Conservation (phyloP, 805 yeast genomes). For the Schwanniomyces polymorphus region DNA sequence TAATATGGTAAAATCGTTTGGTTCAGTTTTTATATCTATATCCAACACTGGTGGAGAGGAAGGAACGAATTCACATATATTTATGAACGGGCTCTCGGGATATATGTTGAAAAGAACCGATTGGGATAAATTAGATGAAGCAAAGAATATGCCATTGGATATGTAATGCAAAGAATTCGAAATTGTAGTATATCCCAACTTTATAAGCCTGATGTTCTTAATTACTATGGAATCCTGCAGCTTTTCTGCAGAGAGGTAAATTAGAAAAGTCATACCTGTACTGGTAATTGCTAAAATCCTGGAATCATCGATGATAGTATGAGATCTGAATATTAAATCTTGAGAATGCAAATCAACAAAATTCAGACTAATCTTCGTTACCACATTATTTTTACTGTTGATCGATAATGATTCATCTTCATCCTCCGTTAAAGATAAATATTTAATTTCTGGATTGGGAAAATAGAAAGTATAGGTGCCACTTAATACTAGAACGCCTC, state of each 20-base stretch:
- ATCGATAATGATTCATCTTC: slow-evolving; percentile 9
- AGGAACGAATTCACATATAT: slow-evolving; percentile 15
- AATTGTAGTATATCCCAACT: slow-evolving; percentile 29
- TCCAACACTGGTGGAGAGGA: slow-evolving; percentile 35
- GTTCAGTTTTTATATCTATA: slow-evolving; percentile 10
- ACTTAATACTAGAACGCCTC: slow-evolving; percentile 29
- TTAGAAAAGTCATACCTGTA: slow-evolving; percentile 26
- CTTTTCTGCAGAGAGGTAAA: slow-evolving; percentile 14
- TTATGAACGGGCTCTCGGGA: slow-evolving; percentile 24
- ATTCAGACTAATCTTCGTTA: slow-evolving; percentile 16
- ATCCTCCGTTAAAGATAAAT: slow-evolving; percentile 8
- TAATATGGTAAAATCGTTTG: slow-evolving; percentile 10
- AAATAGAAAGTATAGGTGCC: slow-evolving; percentile 28
- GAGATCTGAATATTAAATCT: not conserved
- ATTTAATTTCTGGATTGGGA: slow-evolving; percentile 15
- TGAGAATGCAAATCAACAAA: not conserved
- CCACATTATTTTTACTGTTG: slow-evolving; percentile 10
- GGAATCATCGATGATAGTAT: slow-evolving; percentile 22
- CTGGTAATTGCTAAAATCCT: slow-evolving; percentile 27
- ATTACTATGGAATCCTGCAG: slow-evolving; percentile 3
- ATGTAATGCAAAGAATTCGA: slow-evolving; percentile 28
- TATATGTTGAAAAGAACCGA: slow-evolving; percentile 28
- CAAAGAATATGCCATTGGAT: slow-evolving; percentile 24
- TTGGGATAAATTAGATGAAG: slow-evolving; percentile 28
- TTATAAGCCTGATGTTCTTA: slow-evolving; percentile 17